Evolutionary conservation across 2,329 filamentous ascomycete species (phyloP).

Genomic region (Atkinsonella hypoxylon): DNA sequence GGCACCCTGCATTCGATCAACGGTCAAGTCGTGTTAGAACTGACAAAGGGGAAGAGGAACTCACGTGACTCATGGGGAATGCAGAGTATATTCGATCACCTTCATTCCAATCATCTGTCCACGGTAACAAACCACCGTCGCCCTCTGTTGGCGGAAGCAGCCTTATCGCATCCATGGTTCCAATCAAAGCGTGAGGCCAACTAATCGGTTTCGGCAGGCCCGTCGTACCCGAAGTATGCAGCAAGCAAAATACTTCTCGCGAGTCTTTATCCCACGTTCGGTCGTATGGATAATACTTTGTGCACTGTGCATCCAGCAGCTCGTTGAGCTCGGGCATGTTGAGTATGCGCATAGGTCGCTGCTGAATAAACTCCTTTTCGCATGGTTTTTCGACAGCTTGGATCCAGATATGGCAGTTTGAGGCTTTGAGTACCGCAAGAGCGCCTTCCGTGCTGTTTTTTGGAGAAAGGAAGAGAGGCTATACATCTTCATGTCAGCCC

Average conservation of each 20-base stretch:
- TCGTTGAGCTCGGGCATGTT: conserved; percentile 17
- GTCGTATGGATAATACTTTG: conserved; percentile 16
- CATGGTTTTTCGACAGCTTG: conserved; percentile 10
- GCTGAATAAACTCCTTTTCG: conserved; percentile 10
- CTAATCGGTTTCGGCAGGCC: conserved; percentile 29
- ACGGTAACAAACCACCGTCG: conserved; percentile 16
- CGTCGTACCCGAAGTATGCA: conserved; percentile 32
- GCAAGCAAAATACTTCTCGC: conserved; percentile 23
- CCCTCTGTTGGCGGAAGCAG: conserved; percentile 21
- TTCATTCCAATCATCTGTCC: conserved; percentile 17
- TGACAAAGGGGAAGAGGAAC: conserved; percentile 4
- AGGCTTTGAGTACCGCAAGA: conserved; percentile 19
- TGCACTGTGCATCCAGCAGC: conserved; percentile 12
- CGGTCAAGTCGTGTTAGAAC: neutral
- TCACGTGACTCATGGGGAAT: conserved; percentile 24
- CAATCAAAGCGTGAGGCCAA: conserved; percentile 20
- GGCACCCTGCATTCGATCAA: conserved; percentile 18
- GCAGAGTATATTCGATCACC: conserved; percentile 22
- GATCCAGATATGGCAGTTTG: conserved; percentile 21
- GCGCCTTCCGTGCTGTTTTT: conserved; percentile 22
- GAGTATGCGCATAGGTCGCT: conserved; percentile 16
- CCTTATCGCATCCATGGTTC: conserved; percentile 24
- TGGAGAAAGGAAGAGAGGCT: conserved; percentile 23
- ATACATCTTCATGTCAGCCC: neutral
- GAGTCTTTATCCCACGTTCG: conserved; percentile 21